These are phyloP conservation scores for Wickerhamomyces sp. DNA, from an alignment of 1,139 yeast species.

Conservation along the genomic window DNA sequence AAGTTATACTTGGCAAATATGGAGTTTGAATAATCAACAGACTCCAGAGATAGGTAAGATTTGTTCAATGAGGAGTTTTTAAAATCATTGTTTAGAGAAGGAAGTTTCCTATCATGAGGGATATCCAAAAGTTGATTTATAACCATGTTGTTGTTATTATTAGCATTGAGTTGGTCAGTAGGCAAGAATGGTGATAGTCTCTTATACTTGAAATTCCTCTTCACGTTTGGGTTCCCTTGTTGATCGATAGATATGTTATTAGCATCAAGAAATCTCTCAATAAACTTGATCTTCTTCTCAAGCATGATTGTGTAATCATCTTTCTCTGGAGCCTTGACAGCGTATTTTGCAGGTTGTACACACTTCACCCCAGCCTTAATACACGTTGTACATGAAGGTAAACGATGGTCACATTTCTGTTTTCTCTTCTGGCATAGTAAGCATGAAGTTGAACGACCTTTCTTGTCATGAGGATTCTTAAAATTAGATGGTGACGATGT, in stretches of 20 bases:
- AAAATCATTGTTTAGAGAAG: constrained; percentile 3
- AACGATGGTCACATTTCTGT: constrained; percentile 54
- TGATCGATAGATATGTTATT: constrained; percentile 22
- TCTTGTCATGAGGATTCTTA: constrained; percentile 30
- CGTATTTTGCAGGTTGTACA: constrained; percentile 53
- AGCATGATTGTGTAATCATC: constrained; percentile 49
- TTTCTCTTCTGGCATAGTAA: constrained; percentile 46
- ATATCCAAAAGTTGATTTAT: constrained; percentile 4
- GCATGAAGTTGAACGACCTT: constrained; percentile 48
- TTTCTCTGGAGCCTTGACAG: constrained; percentile 33
- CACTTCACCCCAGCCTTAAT: constrained; percentile 52
- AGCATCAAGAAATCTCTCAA: constrained; percentile 39
- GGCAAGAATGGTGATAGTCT: constrained; percentile 35
- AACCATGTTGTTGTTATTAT: neutral
- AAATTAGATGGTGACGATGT: constrained; percentile 1
- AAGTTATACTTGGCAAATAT: constrained; percentile 39
- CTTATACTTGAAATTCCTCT: constrained; percentile 35
- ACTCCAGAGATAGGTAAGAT: constrained; percentile 30
- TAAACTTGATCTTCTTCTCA: constrained; percentile 44
- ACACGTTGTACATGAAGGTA: constrained; percentile 59
- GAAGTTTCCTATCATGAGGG: constrained; percentile 15
- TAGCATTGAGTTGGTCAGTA: constrained; percentile 9
- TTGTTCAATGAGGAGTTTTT: constrained; percentile 16
- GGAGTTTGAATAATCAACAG: constrained; percentile 33
- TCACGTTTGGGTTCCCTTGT: constrained; percentile 26